Base-by-base conservation (phyloP, 2,329 filamentous ascomycete genomes). In the Blastomyces parvus region DNA sequence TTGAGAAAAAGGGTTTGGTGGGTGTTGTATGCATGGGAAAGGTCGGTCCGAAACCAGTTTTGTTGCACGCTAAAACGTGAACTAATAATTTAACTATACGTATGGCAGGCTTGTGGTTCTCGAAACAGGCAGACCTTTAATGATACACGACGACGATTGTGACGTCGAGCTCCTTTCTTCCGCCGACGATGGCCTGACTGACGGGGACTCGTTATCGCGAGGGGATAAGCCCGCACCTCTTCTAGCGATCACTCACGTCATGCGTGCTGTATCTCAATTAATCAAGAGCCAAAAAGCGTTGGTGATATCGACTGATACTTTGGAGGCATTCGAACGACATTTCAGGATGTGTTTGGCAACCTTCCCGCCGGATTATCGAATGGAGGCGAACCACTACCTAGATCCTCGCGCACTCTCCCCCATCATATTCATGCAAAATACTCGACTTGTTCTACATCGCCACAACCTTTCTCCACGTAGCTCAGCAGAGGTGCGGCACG, bases 1-100 rank as follows among this genome's bases (percentile, higher is more conserved):
- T 91, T 93, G 85, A 86, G 92, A 62, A 86, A 89, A 65, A 83
- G 92, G 62, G 85, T 94, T 2, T 99, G 93, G 93, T 99, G 94
- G 91, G 86, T 90, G 17, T 85, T 96, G 63, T 97, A 97, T 76
- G 85, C 91, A 55, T 86, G 92, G 78, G 94, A 99, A 77, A 86
- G 91, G 85, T 87, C 73, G 71, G 80, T 72, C 40, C 59, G 17
- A 38, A 36, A 33, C 33, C 30, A 33, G 40, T 60, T 6, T 44
- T 64, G 9, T 56, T 7, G 36, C 17, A 9, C 9, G 40, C 8
- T 33, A 50, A 38, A 27, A 0, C 19, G 14, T 46, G n/a, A 7
- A 30, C 65, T 69, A 53, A 67, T 52, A 58, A 59, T 27, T 25
- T 64, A 22, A 65, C 59, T 50, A 52, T 78, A 67, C 25, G 13